Evolutionary conservation across 495 filamentous ascomycete species (phyloP).

Genomic region (Platismatia glauca): DNA sequence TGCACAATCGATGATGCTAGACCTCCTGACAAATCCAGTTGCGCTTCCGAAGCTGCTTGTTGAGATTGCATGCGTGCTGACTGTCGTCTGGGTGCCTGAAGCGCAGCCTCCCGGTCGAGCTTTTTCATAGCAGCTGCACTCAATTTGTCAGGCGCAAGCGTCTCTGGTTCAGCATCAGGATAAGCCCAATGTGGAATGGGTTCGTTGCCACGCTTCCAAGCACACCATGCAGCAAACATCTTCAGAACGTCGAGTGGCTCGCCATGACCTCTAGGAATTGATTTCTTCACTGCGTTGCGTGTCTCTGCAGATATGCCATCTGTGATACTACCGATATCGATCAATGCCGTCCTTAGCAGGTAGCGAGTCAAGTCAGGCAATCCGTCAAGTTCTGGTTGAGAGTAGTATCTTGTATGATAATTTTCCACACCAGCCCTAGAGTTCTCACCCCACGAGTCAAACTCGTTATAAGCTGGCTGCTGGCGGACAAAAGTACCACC

Average conservation of each 20-base stretch:
- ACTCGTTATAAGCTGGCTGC: conserved; percentile 50
- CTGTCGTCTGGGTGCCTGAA: conserved; percentile 24
- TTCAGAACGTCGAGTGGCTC: conserved; percentile 55
- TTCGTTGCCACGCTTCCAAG: conserved; percentile 69
- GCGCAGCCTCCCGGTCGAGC: conserved; percentile 26
- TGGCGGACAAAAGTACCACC: conserved; percentile 49
- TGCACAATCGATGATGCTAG: background rate
- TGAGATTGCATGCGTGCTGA: conserved; percentile 25
- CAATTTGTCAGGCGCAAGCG: conserved; percentile 23
- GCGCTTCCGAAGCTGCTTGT: conserved; percentile 9
- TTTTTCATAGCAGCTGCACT: conserved; percentile 27
- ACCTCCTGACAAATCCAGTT: background rate
- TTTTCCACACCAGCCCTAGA: conserved; percentile 37
- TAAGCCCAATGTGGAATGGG: conserved; percentile 57
- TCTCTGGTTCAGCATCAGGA: conserved; percentile 31
- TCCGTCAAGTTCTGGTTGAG: conserved; percentile 60
- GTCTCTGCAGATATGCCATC: conserved; percentile 49
- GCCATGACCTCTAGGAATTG: conserved; percentile 54
- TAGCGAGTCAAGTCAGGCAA: conserved; percentile 54
- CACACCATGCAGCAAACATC: conserved; percentile 59
- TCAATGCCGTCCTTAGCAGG: conserved; percentile 59
- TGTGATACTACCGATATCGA: conserved; percentile 52
- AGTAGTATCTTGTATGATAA: conserved; percentile 57
- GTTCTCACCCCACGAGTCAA: conserved; percentile 44
- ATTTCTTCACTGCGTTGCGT: conserved; percentile 51